Conservation (phyloP, 305 asterid genomes). For the Stenogyne calaminthoides region DNA sequence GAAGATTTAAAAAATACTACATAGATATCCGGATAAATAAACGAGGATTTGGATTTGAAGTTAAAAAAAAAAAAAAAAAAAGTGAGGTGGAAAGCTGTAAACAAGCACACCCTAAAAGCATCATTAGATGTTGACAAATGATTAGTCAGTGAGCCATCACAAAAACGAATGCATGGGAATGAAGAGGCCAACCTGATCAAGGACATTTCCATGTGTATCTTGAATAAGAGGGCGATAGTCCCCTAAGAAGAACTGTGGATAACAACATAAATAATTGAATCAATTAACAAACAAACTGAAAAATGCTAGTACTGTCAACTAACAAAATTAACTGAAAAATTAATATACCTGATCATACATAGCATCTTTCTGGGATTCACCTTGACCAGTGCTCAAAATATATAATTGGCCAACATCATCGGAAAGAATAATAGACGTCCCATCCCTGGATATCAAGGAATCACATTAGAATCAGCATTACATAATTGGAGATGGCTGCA, state of each 20-base stretch:
- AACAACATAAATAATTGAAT: constrained; percentile 34
- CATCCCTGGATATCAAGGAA: constrained; percentile 70
- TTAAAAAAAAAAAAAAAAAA: too few relatives aligned
- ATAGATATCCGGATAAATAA: too few relatives aligned
- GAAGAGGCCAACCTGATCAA: constrained; percentile 72
- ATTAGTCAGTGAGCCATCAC: background rate
- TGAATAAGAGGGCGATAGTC: constrained; percentile 96
- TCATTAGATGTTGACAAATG: background rate
- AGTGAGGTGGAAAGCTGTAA: too few relatives aligned
- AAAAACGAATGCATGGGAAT: background rate
- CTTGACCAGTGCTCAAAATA: constrained; percentile 92
- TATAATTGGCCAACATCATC: constrained; percentile 96
- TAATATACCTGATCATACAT: constrained; percentile 88
- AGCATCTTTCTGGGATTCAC: constrained; percentile 93
- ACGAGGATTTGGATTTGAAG: too few relatives aligned
- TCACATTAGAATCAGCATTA: constrained; percentile 29
- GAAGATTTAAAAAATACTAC: too few relatives aligned
- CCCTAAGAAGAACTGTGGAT: constrained; percentile 87
- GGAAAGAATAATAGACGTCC: constrained; percentile 95
- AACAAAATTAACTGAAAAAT: constrained; percentile 23
- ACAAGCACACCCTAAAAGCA: background rate
- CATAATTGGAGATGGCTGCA: constrained; percentile 23
- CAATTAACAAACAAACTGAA: constrained; percentile 21
- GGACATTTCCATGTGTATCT: constrained; percentile 93
- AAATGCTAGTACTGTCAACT: constrained; percentile 4